Base-by-base conservation (phyloP, 345 rosid genomes). In the Abelmoschus esculentus region DNA sequence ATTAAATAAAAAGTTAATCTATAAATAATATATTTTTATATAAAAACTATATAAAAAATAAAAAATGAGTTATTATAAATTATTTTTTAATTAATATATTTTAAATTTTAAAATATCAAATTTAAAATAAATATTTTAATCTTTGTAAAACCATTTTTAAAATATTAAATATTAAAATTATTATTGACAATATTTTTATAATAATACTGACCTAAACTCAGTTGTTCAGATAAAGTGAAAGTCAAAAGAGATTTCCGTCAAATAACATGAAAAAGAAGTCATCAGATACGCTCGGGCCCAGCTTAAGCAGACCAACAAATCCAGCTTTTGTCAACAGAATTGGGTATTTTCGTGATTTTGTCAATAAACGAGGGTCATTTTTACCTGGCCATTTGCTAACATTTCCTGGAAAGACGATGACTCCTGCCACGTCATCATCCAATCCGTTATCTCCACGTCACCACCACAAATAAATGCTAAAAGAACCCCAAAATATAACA, bases 401-500 rank as follows among this genome's bases (percentile, higher is more conserved):
- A 75, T 7, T 2, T 40, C 78, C 15, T 49, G 80, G 0, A 19
- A 3, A 46, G 65, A 18, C 62, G 78, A 83, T 47, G 71, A 56
- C 49, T 52, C 73, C 49, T 18, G 72, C 83, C 87, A 80, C 80
- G 79, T 80, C 79, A 74, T 2, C 8, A 1, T 29, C 89, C 85
- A 80, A 80, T 82, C 66, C 54, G 32, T 57, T 76, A 69, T 71
- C 75, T 71, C 87, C 89, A 89, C 83, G 78, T 83, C 80, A 70
- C 62, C 57, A 1, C 28, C 18, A 15, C 15, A 55, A 42, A 10
- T 42, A 59, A 58, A 49, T 49, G 7, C 54, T 15, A 40, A 47
- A 1, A 53, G 1, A 6, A 2, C 6, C 7, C 1, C 3, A 6
- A 18, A 53, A 17, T 28, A 2, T 5, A 53, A 4, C 3, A 7